Conservation (phyloP, 2,329 filamentous ascomycete species). For the Exophiala mesophila region DNA sequence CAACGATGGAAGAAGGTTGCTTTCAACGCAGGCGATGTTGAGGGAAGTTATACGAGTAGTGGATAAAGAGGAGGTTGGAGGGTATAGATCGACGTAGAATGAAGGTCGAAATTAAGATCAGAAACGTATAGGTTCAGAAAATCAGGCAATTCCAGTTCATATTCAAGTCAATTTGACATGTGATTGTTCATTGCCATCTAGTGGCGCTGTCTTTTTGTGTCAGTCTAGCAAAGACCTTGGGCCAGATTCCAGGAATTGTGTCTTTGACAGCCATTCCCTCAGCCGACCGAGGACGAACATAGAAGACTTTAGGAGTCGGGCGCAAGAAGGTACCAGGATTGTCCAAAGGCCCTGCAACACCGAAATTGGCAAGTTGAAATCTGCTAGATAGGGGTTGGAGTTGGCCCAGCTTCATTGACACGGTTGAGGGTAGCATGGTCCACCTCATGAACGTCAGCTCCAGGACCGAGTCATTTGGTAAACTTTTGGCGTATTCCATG, state of each 20-base stretch:
- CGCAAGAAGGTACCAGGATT: slow-evolving; percentile 35
- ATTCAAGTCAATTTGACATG: background rate
- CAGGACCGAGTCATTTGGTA: slow-evolving; percentile 41
- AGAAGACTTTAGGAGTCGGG: slow-evolving; percentile 37
- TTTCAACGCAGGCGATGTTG: too few species aligned
- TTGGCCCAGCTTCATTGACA: slow-evolving; percentile 40
- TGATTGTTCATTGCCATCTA: slow-evolving; percentile 19
- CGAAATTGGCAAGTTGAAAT: slow-evolving; percentile 39
- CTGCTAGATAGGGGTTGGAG: slow-evolving; percentile 33
- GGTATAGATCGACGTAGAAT: background rate
- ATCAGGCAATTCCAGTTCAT: background rate
- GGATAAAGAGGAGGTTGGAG: background rate
- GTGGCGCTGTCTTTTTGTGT: slow-evolving; percentile 21
- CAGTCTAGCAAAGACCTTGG: slow-evolving; percentile 38
- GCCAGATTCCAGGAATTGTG: slow-evolving; percentile 41
- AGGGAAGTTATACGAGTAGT: too few species aligned
- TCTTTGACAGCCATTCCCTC: slow-evolving; percentile 31
- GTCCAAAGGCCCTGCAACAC: slow-evolving; percentile 33
- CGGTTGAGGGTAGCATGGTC: slow-evolving; percentile 39
- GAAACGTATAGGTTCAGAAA: background rate
- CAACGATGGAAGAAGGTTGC: too few species aligned
- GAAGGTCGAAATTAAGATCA: background rate
- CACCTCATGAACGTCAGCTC: slow-evolving; percentile 44
- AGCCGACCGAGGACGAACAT: slow-evolving; percentile 33
- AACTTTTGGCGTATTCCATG: slow-evolving; percentile 39